Conservation (phyloP, 495 filamentous ascomycete species). For the Penicillium parvum region DNA sequence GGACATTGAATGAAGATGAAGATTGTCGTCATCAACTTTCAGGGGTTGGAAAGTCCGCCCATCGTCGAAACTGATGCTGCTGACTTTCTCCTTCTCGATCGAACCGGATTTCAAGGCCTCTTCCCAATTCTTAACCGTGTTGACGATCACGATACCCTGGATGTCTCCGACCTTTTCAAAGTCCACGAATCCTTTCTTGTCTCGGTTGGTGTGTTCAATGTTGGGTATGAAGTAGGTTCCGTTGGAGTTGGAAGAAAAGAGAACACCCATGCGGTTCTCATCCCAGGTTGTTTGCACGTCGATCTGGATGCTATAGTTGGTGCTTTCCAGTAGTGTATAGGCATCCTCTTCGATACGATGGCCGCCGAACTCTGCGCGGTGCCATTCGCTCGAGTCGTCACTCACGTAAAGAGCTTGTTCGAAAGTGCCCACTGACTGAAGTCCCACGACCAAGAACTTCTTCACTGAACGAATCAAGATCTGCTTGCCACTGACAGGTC, state of each 20-base stretch:
- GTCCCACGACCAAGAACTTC: conserved; percentile 78
- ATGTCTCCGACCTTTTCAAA: conserved; percentile 89
- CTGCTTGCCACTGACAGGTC: conserved; percentile 72
- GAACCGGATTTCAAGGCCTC: conserved; percentile 55
- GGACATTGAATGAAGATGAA: conserved; percentile 91
- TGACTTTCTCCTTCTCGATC: conserved; percentile 60
- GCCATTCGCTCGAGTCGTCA: conserved; percentile 77
- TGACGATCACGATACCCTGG: conserved; percentile 87
- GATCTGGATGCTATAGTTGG: conserved; percentile 94
- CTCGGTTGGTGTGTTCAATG: conserved; percentile 84
- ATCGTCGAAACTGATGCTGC: conserved; percentile 89
- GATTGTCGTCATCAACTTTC: conserved; percentile 51
- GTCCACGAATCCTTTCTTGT: conserved; percentile 66
- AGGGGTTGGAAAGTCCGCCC: conserved; percentile 70
- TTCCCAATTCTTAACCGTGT: conserved; percentile 81
- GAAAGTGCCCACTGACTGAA: conserved; percentile 69
- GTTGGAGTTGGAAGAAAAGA: conserved; percentile 93
- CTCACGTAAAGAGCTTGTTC: conserved; percentile 87
- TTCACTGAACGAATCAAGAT: conserved; percentile 65
- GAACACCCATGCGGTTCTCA: conserved; percentile 68
- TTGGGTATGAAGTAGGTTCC: conserved; percentile 92
- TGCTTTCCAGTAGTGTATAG: conserved; percentile 91
- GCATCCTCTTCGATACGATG: conserved; percentile 78
- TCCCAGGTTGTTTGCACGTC: conserved; percentile 72
- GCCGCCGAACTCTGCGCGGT: conserved; percentile 83